Conservation (phyloP, 768 basidiomycete species). For the Amanita pseudoporphyria region DNA sequence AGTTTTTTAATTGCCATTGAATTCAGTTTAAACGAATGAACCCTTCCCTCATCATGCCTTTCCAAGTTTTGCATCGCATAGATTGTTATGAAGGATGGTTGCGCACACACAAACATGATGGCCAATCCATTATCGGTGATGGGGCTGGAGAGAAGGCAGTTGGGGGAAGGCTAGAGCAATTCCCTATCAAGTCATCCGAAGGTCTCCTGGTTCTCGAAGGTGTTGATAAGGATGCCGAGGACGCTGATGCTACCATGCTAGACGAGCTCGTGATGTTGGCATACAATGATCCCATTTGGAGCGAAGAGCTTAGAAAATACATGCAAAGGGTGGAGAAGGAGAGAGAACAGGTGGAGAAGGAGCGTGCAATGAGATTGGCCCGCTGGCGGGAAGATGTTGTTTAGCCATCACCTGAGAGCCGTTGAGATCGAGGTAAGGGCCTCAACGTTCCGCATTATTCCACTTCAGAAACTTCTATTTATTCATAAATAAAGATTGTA, state of each 20-base stretch:
- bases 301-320: not conserved
- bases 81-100: constrained; percentile 3
- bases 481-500: too few relatives aligned
- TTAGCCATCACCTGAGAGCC: not conserved
- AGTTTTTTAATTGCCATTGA: constrained; percentile 6
- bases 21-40: constrained; percentile 10
- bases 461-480: not conserved
- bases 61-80: constrained; percentile 8
- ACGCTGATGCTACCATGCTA: too few relatives aligned
- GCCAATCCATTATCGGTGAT: not conserved
- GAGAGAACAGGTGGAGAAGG: not conserved
- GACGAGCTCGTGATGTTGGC: not conserved
- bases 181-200: not conserved
- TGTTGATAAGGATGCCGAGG: not conserved
- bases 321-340: not conserved
- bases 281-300: not conserved
- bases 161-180: not conserved
- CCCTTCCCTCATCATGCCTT: constrained; percentile 9
- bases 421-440: too few relatives aligned
- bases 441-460: not conserved
- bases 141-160: not conserved
- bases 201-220: constrained; percentile 1
- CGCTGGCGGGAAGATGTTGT: not conserved
- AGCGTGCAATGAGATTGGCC: not conserved
- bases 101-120: too few relatives aligned